phyloP scores from a whole-genome alignment of 306 rosid genomes.

The Pyrus communis region DNA sequence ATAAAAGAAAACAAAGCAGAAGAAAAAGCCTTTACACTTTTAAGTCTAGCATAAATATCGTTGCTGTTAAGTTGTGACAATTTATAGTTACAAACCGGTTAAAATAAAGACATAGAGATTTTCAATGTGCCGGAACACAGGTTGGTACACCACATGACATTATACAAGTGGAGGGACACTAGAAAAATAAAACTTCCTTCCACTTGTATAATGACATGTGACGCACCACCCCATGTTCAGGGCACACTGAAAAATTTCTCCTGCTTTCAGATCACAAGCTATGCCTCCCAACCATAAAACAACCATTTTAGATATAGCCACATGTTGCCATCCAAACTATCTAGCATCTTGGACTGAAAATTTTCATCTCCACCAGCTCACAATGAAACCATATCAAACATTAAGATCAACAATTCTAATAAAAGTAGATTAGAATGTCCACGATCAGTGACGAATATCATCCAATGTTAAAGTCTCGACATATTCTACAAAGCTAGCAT shows the following conservation, averaged over 20 bases:
- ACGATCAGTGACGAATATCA: neutral
- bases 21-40: neutral
- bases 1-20: neutral
- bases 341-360: neutral
- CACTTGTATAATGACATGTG: too few species aligned
- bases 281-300: neutral
- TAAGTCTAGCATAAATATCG: too few species aligned
- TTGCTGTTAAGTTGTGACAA: too few species aligned
- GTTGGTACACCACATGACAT: too few species aligned
- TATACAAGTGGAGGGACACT: too few species aligned
- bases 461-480: too few species aligned
- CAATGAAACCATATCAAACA: neutral
- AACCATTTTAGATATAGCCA: neutral
- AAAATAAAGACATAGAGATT: too few species aligned
- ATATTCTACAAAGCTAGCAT: neutral
- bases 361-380: neutral
- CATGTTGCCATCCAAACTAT: neutral
- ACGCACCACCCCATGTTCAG: too few species aligned
- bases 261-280: neutral
- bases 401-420: neutral
- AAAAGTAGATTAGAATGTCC: neutral
- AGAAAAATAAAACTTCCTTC: too few species aligned
- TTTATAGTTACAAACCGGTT: too few species aligned
- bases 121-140: too few species aligned
- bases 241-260: neutral